These are phyloP conservation scores for Cladosporium austrohemisphaericum DNA, from an alignment of 2,329 filamentous ascomycete genomes.

Conservation along the genomic window DNA sequence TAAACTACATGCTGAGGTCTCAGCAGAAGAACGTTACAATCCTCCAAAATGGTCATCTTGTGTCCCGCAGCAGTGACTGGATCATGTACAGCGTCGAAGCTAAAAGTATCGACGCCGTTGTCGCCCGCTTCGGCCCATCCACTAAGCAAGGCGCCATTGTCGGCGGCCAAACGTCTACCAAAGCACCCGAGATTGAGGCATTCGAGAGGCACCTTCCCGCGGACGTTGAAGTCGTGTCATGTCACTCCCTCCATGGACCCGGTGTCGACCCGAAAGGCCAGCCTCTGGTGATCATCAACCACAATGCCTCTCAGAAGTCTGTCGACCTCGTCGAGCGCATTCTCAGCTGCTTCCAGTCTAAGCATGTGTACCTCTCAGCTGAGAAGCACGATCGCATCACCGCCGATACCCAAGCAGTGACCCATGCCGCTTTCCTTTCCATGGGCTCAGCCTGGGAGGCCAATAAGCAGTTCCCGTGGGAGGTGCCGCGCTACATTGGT, in stretches of 20 bases:
- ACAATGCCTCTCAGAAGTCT: constrained; percentile 74
- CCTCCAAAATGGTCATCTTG: constrained; percentile 88
- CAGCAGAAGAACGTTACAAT: constrained; percentile 77
- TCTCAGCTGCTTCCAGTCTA: constrained; percentile 77
- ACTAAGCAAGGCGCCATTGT: constrained; percentile 95
- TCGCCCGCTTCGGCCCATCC: constrained; percentile 85
- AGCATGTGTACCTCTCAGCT: constrained; percentile 82
- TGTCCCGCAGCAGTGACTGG: constrained; percentile 94
- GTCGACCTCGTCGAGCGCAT: constrained; percentile 76
- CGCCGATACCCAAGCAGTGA: constrained; percentile 96
- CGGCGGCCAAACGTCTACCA: constrained; percentile 96
- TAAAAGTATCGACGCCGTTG: constrained; percentile 80
- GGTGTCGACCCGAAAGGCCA: constrained; percentile 84
- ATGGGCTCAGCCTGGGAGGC: constrained; percentile 99
- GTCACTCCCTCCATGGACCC: constrained; percentile 93
- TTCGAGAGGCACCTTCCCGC: constrained; percentile 83
- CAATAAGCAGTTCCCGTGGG: constrained; percentile 94
- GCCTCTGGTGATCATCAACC: constrained; percentile 89
- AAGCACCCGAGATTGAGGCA: constrained; percentile 89
- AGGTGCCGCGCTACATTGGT: constrained; percentile 88
- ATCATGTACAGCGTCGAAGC: constrained; percentile 99
- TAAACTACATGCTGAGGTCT: constrained; percentile 41
- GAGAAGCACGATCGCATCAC: constrained; percentile 93
- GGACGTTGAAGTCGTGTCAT: constrained; percentile 91
- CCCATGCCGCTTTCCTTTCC: constrained; percentile 88